Percentiles rank a stretch among this genome's conserved stretches.
These are phyloP conservation scores for Sedum album DNA, from an alignment of 164 flowering plant genomes.

Conservation along the genomic window DNA sequence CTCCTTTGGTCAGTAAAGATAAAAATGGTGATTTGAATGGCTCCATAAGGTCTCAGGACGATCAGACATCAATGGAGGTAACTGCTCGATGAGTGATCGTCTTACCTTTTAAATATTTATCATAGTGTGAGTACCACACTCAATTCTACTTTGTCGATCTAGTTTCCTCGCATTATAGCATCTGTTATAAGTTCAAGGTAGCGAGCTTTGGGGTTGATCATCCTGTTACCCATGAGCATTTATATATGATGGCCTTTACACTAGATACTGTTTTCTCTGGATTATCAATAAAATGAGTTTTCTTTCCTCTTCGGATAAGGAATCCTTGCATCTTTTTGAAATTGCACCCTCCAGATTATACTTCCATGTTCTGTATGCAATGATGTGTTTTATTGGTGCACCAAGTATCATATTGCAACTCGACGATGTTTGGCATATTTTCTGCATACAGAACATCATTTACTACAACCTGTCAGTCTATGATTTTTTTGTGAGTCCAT, in stretches of 20 bases:
- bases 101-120: neutral
- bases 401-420: too few species aligned
- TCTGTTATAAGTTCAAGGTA: neutral
- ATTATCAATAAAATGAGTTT: neutral
- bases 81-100: slow-evolving; percentile 21
- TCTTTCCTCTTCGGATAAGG: neutral
- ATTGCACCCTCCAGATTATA: neutral
- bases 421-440: too few species aligned
- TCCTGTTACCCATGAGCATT: neutral
- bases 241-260: neutral
- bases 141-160: neutral
- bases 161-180: neutral
- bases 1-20: slow-evolving; percentile 10
- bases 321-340: neutral
- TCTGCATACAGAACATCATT: too few species aligned
- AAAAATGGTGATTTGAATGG: slow-evolving; percentile 11
- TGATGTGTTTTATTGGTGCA: too few species aligned
- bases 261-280: neutral
- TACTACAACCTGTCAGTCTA: too few species aligned
- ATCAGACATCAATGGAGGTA: slow-evolving; percentile 27
- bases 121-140: slow-evolving; percentile 4
- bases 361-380: neutral
- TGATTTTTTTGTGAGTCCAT: neutral
- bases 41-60: slow-evolving; percentile 18
- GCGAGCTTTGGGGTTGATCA: neutral